Evolutionary conservation across 495 filamentous ascomycete species (phyloP).

Genomic region (Extremus antarcticus): DNA sequence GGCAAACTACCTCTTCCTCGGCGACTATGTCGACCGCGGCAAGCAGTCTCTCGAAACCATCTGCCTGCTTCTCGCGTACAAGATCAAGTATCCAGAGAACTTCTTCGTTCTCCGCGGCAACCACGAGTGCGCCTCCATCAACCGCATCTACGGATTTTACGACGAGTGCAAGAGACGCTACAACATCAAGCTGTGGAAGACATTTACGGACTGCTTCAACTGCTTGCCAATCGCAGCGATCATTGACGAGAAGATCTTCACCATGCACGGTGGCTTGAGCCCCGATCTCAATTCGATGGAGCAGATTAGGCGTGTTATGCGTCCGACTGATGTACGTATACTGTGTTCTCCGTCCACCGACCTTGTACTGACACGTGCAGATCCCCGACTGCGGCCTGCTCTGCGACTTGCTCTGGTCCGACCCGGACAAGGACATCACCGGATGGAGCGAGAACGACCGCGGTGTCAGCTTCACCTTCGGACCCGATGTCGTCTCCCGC

Average conservation of each 20-base stretch:
- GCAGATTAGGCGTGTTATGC: constrained; percentile 97
- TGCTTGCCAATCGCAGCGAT: constrained; percentile 98
- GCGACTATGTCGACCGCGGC: constrained; percentile 97
- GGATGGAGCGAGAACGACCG: constrained; percentile 99
- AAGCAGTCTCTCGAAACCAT: constrained; percentile 99
- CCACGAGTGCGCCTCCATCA: constrained; percentile 99
- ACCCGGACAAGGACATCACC: constrained; percentile 99
- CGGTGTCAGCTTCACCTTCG: constrained; percentile 97
- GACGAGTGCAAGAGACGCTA: constrained; percentile 98
- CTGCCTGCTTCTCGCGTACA: constrained; percentile 95
- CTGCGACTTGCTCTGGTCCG: constrained; percentile 96
- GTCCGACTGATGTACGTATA: constrained; percentile 88
- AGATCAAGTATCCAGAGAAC: constrained; percentile 99
- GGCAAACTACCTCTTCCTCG: constrained; percentile 98
- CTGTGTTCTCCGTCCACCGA: neutral
- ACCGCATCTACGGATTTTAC: constrained; percentile 99
- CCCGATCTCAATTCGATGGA: constrained; percentile 99
- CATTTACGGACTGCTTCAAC: constrained; percentile 99
- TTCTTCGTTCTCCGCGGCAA: constrained; percentile 98
- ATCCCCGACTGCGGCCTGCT: constrained; percentile 97
- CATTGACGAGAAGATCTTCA: constrained; percentile 99
- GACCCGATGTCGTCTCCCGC: constrained; percentile 94
- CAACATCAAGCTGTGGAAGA: constrained; percentile 99
- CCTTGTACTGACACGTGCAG: constrained; percentile 36
- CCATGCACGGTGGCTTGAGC: constrained; percentile 97